phyloP scores from a whole-genome alignment of 2,329 filamentous ascomycete genomes.

The Fusarium coffeatum region DNA sequence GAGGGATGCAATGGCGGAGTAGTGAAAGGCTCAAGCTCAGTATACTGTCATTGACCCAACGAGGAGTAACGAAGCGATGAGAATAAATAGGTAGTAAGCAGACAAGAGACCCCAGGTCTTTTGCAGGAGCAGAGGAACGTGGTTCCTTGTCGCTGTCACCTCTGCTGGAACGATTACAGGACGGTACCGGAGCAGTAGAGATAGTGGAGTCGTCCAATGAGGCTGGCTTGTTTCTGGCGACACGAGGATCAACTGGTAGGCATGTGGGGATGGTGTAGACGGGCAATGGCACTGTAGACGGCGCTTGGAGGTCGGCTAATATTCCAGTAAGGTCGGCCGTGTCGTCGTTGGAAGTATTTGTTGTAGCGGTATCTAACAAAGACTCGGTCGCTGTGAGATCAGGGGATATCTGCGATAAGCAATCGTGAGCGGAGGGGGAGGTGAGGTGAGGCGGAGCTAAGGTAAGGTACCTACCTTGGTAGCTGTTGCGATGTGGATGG shows the following conservation, averaged over 20 bases:
- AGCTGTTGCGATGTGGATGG: conserved; percentile 38
- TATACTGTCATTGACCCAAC: conserved; percentile 49
- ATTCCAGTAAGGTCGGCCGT: conserved; percentile 21
- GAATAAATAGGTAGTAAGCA: conserved; percentile 25
- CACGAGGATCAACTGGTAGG: conserved; percentile 46
- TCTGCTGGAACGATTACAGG: conserved; percentile 38
- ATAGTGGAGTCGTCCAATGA: conserved; percentile 48
- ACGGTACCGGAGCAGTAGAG: conserved; percentile 37
- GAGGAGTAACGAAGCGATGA: conserved; percentile 28
- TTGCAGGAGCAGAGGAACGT: conserved; percentile 28
- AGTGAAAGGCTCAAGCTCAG: conserved; percentile 35
- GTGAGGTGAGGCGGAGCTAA: conserved; percentile 33
- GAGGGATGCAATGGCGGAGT: conserved; percentile 36
- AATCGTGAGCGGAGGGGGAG: conserved; percentile 35
- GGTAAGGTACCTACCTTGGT: conserved; percentile 33
- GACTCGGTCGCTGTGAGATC: conserved; percentile 5
- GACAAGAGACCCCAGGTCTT: conserved; percentile 18
- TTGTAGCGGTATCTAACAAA: conserved; percentile 16
- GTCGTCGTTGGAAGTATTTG: conserved; percentile 19
- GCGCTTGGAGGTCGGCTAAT: conserved; percentile 39
- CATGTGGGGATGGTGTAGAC: conserved; percentile 47
- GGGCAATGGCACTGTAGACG: conserved; percentile 41
- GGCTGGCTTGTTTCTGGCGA: conserved; percentile 44
- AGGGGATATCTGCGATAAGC: conserved; percentile 33
- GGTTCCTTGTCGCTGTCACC: conserved; percentile 28